Conservation (phyloP, 2,329 filamentous ascomycete species). For the Incumbomyces lentus region DNA sequence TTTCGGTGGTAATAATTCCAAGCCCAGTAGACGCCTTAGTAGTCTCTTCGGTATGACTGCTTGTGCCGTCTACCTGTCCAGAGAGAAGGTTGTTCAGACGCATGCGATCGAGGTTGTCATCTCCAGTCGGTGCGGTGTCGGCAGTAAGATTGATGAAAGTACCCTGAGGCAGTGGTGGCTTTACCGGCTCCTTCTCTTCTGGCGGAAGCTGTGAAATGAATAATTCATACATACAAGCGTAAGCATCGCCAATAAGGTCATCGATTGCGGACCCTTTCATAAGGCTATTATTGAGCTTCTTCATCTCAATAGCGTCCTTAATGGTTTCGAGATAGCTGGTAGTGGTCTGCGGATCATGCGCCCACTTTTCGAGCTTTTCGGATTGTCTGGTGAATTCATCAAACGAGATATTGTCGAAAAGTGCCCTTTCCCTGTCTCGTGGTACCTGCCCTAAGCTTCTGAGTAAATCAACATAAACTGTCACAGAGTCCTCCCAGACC, state of each 20-base stretch:
- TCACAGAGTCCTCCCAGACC: slow-evolving; percentile 53
- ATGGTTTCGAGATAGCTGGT: slow-evolving; percentile 50
- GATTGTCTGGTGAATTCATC: slow-evolving; percentile 56
- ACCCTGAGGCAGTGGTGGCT: slow-evolving; percentile 13
- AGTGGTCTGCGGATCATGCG: slow-evolving; percentile 38
- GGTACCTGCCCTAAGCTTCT: slow-evolving; percentile 47
- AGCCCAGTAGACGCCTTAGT: slow-evolving; percentile 12
- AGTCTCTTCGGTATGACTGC: background rate
- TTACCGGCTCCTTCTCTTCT: slow-evolving; percentile 13
- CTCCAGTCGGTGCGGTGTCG: slow-evolving; percentile 29
- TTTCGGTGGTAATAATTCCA: slow-evolving; percentile 11
- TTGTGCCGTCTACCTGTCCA: slow-evolving; percentile 20
- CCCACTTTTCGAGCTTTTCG: slow-evolving; percentile 50
- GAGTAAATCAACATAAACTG: slow-evolving; percentile 49
- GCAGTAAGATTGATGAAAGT: slow-evolving; percentile 25
- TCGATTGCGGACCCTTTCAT: slow-evolving; percentile 82
- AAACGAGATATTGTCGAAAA: slow-evolving; percentile 53
- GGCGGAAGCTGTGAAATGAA: slow-evolving; percentile 40
- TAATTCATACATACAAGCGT: slow-evolving; percentile 63
- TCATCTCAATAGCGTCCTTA: slow-evolving; percentile 57
- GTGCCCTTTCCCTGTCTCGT: slow-evolving; percentile 52
- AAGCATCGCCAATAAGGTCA: slow-evolving; percentile 86
- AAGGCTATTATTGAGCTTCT: slow-evolving; percentile 71
- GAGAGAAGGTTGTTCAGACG: slow-evolving; percentile 38
- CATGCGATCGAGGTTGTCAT: slow-evolving; percentile 38